phyloP scores from a whole-genome alignment of 495 filamentous ascomycete species.

The Penicillium ochrochloron region DNA sequence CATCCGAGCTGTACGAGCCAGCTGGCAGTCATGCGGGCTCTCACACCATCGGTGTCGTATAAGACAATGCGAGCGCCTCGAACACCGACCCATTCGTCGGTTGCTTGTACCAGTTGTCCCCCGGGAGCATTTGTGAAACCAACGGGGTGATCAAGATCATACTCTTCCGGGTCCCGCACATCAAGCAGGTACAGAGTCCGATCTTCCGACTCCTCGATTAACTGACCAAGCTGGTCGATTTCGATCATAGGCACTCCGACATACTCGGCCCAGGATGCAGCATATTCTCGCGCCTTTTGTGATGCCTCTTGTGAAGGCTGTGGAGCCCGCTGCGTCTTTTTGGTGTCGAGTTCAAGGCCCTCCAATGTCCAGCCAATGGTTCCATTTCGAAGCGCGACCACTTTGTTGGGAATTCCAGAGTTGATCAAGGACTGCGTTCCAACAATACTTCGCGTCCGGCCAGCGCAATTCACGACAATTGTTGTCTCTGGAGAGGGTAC shows the following conservation, averaged over 20 bases:
- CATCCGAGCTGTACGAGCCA: slow-evolving; percentile 36
- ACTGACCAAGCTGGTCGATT: slow-evolving; percentile 2
- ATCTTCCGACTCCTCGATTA: slow-evolving; percentile 16
- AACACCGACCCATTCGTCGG: slow-evolving; percentile 36
- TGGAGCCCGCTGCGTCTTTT: slow-evolving; percentile 17
- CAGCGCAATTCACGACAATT: slow-evolving; percentile 34
- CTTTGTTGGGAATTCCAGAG: slow-evolving; percentile 29
- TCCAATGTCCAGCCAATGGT: slow-evolving; percentile 38
- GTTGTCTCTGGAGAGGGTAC: slow-evolving; percentile 30
- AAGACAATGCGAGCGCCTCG: slow-evolving; percentile 33
- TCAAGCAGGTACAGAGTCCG: slow-evolving; percentile 31
- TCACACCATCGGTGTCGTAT: slow-evolving; percentile 32
- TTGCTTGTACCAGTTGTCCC: slow-evolving; percentile 36
- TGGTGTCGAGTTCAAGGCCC: slow-evolving; percentile 25
- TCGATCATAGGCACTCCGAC: slow-evolving; percentile 21
- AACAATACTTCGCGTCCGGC: slow-evolving; percentile 35
- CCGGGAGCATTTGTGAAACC: slow-evolving; percentile 35
- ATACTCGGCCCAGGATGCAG: slow-evolving; percentile 24
- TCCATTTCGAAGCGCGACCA: slow-evolving; percentile 33
- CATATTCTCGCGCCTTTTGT: slow-evolving; percentile 21
- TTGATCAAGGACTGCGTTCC: slow-evolving; percentile 34
- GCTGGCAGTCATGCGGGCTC: slow-evolving; percentile 33
- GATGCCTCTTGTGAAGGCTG: slow-evolving; percentile 24
- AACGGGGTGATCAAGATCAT: slow-evolving; percentile 20
- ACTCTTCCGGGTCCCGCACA: slow-evolving; percentile 33